Percentiles rank a stretch among this genome's conserved stretches.
These are phyloP conservation scores for Microbotryum saponariae DNA, from an alignment of 1,284 basidiomycete species.

Conservation along the genomic window DNA sequence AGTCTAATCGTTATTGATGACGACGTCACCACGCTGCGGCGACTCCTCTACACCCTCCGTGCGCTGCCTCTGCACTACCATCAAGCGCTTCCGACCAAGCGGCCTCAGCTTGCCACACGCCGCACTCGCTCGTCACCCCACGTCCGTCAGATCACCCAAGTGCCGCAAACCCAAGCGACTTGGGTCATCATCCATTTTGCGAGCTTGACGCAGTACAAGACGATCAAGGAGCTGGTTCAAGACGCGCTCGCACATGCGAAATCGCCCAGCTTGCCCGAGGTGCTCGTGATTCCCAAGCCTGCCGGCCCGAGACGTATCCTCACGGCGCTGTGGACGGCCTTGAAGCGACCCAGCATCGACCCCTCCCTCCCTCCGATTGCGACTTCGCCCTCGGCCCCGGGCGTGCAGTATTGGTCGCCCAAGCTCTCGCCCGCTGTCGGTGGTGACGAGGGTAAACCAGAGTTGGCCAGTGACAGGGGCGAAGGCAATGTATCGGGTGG, in stretches of 20 bases:
- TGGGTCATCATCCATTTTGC: constrained; percentile 78
- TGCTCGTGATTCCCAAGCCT: constrained; percentile 91
- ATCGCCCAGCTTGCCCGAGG: constrained; percentile 55
- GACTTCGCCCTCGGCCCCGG: constrained; percentile 58
- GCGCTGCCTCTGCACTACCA: constrained; percentile 26
- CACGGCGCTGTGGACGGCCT: constrained; percentile 77
- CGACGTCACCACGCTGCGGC: constrained; percentile 64
- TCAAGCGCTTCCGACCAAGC: constrained; percentile 47
- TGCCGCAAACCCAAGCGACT: constrained; percentile 19
- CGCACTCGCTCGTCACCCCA: constrained; percentile 67
- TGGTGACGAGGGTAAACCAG: neutral
- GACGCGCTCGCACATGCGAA: constrained; percentile 52
- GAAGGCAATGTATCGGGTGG: neutral
- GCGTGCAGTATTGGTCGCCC: constrained; percentile 35
- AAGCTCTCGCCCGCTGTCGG: constrained; percentile 50
- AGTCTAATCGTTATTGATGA: constrained; percentile 80
- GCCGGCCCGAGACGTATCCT: constrained; percentile 83
- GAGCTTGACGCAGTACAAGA: constrained; percentile 75
- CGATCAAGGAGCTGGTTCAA: constrained; percentile 75
- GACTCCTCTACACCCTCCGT: constrained; percentile 48
- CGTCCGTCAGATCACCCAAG: constrained; percentile 50
- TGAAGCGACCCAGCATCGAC: constrained; percentile 74
- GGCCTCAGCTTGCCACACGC: constrained; percentile 59
- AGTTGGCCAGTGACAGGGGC: constrained; percentile 13
- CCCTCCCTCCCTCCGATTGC: constrained; percentile 86